These are phyloP conservation scores for Apiotrichum gracile DNA, from an alignment of 1,284 basidiomycete genomes.

Conservation along the genomic window DNA sequence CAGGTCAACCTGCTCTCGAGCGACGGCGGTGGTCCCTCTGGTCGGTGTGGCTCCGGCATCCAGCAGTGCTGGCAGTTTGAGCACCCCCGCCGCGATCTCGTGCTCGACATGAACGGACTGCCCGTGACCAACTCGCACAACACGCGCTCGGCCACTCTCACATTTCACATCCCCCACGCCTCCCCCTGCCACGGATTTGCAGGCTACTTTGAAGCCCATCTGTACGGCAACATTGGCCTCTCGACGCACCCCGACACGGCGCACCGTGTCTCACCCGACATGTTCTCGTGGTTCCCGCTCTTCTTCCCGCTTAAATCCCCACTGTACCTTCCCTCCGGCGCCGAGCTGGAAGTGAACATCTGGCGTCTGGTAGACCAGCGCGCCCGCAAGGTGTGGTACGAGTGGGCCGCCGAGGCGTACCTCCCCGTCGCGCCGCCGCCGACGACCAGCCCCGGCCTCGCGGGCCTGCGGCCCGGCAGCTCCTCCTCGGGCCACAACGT, in stretches of 20 bases:
- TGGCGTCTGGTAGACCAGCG: slow-evolving; percentile 86
- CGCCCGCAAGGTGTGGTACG: slow-evolving; percentile 79
- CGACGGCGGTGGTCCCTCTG: slow-evolving; percentile 53
- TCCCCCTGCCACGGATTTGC: slow-evolving; percentile 95
- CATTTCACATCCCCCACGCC: slow-evolving; percentile 90
- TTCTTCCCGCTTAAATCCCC: slow-evolving; percentile 95
- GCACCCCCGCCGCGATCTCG: slow-evolving; percentile 75
- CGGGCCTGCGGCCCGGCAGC: slow-evolving; percentile 7
- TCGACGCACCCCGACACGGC: slow-evolving; percentile 90
- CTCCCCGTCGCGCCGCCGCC: slow-evolving; percentile 51
- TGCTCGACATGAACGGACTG: slow-evolving; percentile 65
- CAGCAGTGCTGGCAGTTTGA: slow-evolving; percentile 98
- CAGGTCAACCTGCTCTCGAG: slow-evolving; percentile 82
- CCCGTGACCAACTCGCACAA: slow-evolving; percentile 86
- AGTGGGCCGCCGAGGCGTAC: slow-evolving; percentile 94
- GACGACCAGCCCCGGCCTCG: slow-evolving; percentile 15
- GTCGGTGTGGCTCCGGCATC: slow-evolving; percentile 69
- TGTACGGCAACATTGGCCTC: slow-evolving; percentile 81
- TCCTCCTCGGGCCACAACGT: not conserved
- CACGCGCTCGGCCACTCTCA: slow-evolving; percentile 67
- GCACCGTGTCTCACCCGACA: slow-evolving; percentile 77
- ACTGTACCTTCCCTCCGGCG: slow-evolving; percentile 83
- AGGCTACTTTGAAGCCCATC: slow-evolving; percentile 93
- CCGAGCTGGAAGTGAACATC: slow-evolving; percentile 86
- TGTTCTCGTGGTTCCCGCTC: slow-evolving; percentile 98